phyloP scores from a whole-genome alignment of 2,329 filamentous ascomycete species.

The Xylaria multiplex region DNA sequence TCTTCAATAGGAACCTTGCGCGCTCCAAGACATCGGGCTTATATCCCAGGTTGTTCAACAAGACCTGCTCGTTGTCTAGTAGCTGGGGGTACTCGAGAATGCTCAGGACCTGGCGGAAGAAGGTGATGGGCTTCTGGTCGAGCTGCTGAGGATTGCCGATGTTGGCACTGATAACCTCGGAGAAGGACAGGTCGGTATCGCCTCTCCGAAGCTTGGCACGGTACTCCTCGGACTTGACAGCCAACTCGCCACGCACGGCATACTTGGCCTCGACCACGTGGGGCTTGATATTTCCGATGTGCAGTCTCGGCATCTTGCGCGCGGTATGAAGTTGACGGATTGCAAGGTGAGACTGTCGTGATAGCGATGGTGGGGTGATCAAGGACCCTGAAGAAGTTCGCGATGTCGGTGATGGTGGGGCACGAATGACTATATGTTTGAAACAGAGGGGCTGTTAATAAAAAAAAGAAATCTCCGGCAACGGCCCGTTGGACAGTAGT shows the following conservation, averaged over 20 bases:
- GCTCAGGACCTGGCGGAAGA: slow-evolving; percentile 96
- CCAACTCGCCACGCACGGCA: slow-evolving; percentile 94
- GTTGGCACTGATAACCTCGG: slow-evolving; percentile 93
- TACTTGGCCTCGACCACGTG: slow-evolving; percentile 90
- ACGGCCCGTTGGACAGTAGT: not conserved
- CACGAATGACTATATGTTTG: slow-evolving; percentile 6
- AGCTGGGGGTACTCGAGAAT: slow-evolving; percentile 89
- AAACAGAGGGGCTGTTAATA: slow-evolving; percentile 15
- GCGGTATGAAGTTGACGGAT: slow-evolving; percentile 38
- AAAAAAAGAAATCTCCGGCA: not conserved
- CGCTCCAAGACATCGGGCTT: slow-evolving; percentile 88
- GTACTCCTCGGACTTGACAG: slow-evolving; percentile 92
- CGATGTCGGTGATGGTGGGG: slow-evolving; percentile 23
- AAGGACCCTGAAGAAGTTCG: slow-evolving; percentile 7
- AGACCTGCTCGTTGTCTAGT: slow-evolving; percentile 82
- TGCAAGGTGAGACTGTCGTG: not conserved
- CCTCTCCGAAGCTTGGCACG: slow-evolving; percentile 75
- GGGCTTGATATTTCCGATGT: slow-evolving; percentile 89
- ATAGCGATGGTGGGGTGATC: slow-evolving; percentile 13
- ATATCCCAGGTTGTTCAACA: slow-evolving; percentile 82
- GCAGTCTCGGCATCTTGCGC: slow-evolving; percentile 62
- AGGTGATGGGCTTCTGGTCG: slow-evolving; percentile 98
- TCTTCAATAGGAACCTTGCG: slow-evolving; percentile 80
- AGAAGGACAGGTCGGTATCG: slow-evolving; percentile 76
- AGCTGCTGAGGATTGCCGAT: slow-evolving; percentile 99